These are phyloP conservation scores for Talaromyces marneffei DNA, from an alignment of 2,329 filamentous ascomycete species.

Conservation along the genomic window DNA sequence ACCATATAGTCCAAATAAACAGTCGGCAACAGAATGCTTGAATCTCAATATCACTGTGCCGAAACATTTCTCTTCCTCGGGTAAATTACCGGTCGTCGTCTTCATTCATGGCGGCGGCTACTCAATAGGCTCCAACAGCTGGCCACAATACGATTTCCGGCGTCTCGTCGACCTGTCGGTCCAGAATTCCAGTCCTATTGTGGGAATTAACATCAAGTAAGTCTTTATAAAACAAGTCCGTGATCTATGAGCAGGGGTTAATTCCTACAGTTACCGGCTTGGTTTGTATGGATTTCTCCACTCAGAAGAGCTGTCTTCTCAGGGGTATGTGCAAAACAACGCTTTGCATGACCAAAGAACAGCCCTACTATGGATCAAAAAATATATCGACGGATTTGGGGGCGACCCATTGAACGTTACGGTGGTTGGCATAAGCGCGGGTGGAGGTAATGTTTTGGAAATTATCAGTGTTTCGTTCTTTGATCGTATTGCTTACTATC, in stretches of 20 bases:
- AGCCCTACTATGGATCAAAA: conserved; percentile 35
- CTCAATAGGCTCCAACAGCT: background rate
- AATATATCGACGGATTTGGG: conserved; percentile 37
- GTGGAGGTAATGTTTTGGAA: no score
- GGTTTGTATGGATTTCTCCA: background rate
- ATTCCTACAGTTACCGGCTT: background rate
- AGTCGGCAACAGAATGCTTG: no score
- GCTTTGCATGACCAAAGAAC: conserved; percentile 30
- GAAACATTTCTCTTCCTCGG: background rate
- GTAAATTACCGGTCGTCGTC: background rate
- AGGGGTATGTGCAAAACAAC: background rate
- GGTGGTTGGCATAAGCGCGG: background rate
- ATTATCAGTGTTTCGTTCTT: no score
- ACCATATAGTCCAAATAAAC: no score
- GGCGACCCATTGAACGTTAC: conserved; percentile 26
- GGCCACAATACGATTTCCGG: background rate
- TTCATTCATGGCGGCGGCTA: background rate
- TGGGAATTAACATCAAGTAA: background rate
- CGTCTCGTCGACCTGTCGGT: background rate
- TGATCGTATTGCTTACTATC: no score
- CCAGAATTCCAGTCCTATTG: background rate
- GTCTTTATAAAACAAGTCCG: background rate
- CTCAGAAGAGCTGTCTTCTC: background rate
- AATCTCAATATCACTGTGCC: background rate
- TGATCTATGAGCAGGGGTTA: background rate